Percentiles rank a stretch among this genome's conserved stretches.
Evolutionary conservation across 2,329 filamentous ascomycete genomes (phyloP).

Genomic region (Lachnellula subtilissima): DNA sequence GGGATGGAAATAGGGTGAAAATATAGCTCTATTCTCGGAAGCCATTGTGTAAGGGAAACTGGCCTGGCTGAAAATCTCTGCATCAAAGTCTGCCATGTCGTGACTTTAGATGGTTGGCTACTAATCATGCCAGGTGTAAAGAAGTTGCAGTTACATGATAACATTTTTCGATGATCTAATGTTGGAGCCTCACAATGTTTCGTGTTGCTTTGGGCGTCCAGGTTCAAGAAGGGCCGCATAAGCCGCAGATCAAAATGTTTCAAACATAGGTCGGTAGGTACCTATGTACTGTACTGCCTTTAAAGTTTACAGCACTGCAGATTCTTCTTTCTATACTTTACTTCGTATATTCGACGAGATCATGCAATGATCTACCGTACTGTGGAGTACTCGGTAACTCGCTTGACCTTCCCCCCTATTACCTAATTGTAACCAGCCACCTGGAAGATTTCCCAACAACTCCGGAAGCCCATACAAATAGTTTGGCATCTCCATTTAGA

Average conservation of each 20-base stretch:
- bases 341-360: no score
- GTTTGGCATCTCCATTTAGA: conserved; percentile 3
- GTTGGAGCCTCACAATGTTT: no score
- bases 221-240: no score
- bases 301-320: no score
- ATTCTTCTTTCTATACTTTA: no score
- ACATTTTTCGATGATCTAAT: no score
- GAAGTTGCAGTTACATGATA: no score
- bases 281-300: no score
- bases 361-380: background rate
- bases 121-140: background rate
- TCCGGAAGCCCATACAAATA: conserved; percentile 14
- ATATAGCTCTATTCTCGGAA: background rate
- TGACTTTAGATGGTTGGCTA: background rate
- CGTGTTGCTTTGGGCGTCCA: no score
- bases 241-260: no score
- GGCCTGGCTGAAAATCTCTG: conserved; percentile 3
- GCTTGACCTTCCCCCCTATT: background rate
- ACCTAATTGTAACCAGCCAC: conserved; percentile 1
- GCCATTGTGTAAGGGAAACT: conserved; percentile 8
- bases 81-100: background rate
- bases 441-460: conserved; percentile 1
- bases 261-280: no score
- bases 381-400: background rate
- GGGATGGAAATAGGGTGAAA: no score